A percentile compares a stretch with the other conserved stretches of the same genome.
Conservation (phyloP, 352 stramenopile species). For the Phytophthora crassamura region DNA sequence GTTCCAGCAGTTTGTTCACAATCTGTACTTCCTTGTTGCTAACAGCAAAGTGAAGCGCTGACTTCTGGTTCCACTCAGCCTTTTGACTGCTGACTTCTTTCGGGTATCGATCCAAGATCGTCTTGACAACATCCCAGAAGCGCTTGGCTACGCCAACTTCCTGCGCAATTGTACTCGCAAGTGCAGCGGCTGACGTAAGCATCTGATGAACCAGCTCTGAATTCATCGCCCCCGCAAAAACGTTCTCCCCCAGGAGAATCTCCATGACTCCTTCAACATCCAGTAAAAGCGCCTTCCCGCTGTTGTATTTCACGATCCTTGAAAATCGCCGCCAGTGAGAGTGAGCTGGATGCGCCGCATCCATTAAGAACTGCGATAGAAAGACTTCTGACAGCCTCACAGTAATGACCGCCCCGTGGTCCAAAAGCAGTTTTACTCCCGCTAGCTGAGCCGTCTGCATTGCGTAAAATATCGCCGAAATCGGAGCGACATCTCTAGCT, state of each 20-base stretch:
- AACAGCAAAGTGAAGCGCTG: constrained; percentile 60
- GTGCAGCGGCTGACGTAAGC: constrained; percentile 39
- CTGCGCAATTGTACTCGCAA: constrained; percentile 48
- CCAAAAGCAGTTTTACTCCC: constrained; percentile 47
- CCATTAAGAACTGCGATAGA: constrained; percentile 34
- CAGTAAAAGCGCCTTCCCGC: constrained; percentile 36
- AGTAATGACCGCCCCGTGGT: constrained; percentile 47
- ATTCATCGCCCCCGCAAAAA: constrained; percentile 42
- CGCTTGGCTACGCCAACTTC: constrained; percentile 36
- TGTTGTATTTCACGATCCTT: constrained; percentile 36
- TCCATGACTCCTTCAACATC: constrained; percentile 56
- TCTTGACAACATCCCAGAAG: constrained; percentile 54
- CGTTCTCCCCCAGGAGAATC: constrained; percentile 42
- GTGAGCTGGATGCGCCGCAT: neutral
- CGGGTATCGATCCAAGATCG: constrained; percentile 44
- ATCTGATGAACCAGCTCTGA: constrained; percentile 53
- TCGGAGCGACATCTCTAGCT: neutral
- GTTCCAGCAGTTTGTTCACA: constrained; percentile 45
- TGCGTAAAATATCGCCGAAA: constrained; percentile 46
- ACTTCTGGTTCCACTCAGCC: constrained; percentile 47
- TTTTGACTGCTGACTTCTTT: constrained; percentile 37
- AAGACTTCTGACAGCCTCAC: constrained; percentile 41
- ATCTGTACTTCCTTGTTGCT: constrained; percentile 41
- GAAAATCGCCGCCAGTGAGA: constrained; percentile 47
- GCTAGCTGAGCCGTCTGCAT: constrained; percentile 46